Evolutionary conservation across 176 grass and related monocot species (phyloP).

Genomic region (Leersia perrieri): DNA sequence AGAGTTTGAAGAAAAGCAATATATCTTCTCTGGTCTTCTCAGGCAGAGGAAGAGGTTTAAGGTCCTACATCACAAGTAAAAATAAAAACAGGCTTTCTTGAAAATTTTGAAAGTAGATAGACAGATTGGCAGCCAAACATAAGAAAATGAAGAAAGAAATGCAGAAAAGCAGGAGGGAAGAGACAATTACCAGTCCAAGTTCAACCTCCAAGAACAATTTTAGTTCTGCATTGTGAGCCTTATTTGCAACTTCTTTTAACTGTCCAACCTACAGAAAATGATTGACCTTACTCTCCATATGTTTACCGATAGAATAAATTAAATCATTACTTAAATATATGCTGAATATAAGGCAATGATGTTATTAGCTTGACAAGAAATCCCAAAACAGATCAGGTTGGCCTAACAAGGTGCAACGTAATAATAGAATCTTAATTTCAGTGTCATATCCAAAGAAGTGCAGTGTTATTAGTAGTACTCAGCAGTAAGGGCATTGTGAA

Average conservation of each 20-base stretch:
- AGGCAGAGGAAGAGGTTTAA: constrained; percentile 62
- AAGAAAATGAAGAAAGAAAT: neutral
- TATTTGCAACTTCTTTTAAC: constrained; percentile 75
- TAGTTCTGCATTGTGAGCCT: constrained; percentile 73
- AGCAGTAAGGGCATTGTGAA: neutral
- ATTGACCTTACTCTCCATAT: constrained; percentile 13
- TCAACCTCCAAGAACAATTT: constrained; percentile 91
- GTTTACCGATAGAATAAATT: constrained; percentile 6
- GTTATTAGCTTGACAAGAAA: constrained; percentile 22
- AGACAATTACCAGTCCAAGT: constrained; percentile 57
- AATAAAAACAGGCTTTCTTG: neutral
- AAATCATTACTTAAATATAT: constrained; percentile 18
- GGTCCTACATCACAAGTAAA: constrained; percentile 48
- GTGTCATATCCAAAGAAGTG: neutral
- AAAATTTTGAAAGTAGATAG: constrained; percentile 23
- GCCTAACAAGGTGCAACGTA: neutral
- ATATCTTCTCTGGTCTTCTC: constrained; percentile 89
- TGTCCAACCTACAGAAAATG: constrained; percentile 76
- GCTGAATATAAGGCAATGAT: neutral
- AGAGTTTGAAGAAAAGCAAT: constrained; percentile 98
- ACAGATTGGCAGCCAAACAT: neutral
- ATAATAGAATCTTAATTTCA: neutral
- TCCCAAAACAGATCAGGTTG: neutral
- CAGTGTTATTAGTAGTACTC: neutral
- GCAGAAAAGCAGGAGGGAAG: constrained; percentile 5